These are phyloP conservation scores for Fonsecaea pugnacius DNA, from an alignment of 2,329 filamentous ascomycete genomes.

Conservation along the genomic window DNA sequence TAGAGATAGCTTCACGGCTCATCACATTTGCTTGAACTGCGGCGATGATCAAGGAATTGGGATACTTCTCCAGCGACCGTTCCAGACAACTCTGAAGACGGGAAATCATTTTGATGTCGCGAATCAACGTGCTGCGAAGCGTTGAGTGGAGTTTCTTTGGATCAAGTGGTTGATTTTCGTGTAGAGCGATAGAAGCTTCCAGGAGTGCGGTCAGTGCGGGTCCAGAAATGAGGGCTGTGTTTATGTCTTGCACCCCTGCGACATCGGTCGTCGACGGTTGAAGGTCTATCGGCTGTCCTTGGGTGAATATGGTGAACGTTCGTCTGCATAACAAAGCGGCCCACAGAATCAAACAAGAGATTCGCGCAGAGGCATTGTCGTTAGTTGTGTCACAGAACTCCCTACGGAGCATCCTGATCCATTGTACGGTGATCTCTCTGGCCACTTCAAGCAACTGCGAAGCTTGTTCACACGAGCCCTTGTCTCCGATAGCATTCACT, in stretches of 20 bases:
- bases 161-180: slow-evolving; percentile 53
- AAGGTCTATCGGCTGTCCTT: neutral
- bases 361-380: slow-evolving; percentile 44
- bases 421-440: slow-evolving; percentile 11
- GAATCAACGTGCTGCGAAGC: slow-evolving; percentile 49
- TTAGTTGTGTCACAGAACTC: slow-evolving; percentile 38
- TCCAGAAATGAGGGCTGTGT: slow-evolving; percentile 28
- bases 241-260: slow-evolving; percentile 1
- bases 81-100: slow-evolving; percentile 45
- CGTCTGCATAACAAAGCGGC: slow-evolving; percentile 31
- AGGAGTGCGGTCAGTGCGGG: slow-evolving; percentile 42
- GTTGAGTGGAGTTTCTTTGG: slow-evolving; percentile 42
- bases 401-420: slow-evolving; percentile 17
- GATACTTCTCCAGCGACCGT: slow-evolving; percentile 42
- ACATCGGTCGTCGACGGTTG: slow-evolving; percentile 18
- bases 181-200: slow-evolving; percentile 50
- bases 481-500: slow-evolving; percentile 49
- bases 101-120: slow-evolving; percentile 54
- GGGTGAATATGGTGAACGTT: slow-evolving; percentile 21
- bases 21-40: slow-evolving; percentile 8
- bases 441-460: slow-evolving; percentile 5
- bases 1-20: neutral
- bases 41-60: slow-evolving; percentile 8
- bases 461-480: slow-evolving; percentile 46
- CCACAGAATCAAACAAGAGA: slow-evolving; percentile 36